Percentiles rank a stretch among this genome's conserved stretches.
These are phyloP conservation scores for Betula pendula DNA, from an alignment of 306 rosid genomes.

Conservation along the genomic window DNA sequence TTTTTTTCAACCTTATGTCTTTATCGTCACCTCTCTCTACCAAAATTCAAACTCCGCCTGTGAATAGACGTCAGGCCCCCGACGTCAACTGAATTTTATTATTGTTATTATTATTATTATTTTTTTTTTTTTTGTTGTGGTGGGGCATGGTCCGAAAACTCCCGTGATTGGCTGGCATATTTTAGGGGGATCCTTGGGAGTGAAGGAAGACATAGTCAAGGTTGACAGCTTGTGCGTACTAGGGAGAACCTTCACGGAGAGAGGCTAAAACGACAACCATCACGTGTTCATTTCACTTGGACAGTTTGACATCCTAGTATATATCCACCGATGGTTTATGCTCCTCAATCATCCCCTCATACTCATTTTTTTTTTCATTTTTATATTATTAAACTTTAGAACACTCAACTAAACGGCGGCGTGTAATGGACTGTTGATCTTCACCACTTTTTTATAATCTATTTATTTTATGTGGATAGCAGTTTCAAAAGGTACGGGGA, in stretches of 20 bases:
- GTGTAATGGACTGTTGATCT: background rate
- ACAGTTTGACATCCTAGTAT: slow-evolving; percentile 5
- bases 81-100: no score
- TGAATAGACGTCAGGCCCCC: no score
- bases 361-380: background rate
- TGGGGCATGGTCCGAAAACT: no score
- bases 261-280: background rate
- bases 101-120: no score
- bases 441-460: background rate
- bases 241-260: slow-evolving; percentile 48
- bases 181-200: background rate
- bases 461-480: background rate
- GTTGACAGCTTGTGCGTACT: slow-evolving; percentile 27
- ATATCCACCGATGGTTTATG: background rate
- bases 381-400: no score
- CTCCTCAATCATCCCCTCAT: slow-evolving; percentile 32
- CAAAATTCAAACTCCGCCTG: no score
- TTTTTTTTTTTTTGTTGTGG: no score
- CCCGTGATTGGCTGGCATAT: slow-evolving; percentile 1
- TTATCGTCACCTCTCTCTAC: no score
- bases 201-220: slow-evolving; percentile 28
- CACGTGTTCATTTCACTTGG: slow-evolving; percentile 61
- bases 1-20: no score
- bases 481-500: no score
- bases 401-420: slow-evolving; percentile 5